phyloP scores from a whole-genome alignment of 768 basidiomycete species.

The Cubamyces lactineus region DNA sequence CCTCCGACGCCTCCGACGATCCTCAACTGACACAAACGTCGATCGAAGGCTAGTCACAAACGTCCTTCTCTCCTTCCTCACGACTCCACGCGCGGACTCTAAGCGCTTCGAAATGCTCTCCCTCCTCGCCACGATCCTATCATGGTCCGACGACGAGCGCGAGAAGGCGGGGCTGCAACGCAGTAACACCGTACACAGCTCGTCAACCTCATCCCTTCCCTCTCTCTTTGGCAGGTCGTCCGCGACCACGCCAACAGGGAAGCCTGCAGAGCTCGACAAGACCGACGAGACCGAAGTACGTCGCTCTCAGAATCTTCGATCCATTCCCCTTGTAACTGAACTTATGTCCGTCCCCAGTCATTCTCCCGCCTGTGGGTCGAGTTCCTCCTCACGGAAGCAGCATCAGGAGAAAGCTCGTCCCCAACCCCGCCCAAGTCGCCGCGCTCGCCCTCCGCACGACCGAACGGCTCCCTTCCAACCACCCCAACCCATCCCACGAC shows the following conservation, averaged over 20 bases:
- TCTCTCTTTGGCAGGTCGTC: constrained; percentile 32
- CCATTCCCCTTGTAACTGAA: not conserved
- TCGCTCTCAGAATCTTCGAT: not conserved
- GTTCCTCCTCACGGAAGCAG: constrained; percentile 92
- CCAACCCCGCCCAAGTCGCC: constrained; percentile 20
- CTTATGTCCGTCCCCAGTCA: constrained; percentile 54
- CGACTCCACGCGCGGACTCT: constrained; percentile 86
- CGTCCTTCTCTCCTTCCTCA: constrained; percentile 86
- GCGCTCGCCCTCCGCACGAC: constrained; percentile 31
- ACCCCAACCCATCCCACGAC: constrained; percentile 30
- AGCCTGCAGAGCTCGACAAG: constrained; percentile 65
- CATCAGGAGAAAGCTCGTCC: constrained; percentile 43
- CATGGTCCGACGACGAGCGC: constrained; percentile 89
- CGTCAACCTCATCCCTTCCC: constrained; percentile 27
- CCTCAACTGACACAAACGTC: constrained; percentile 83
- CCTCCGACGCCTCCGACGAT: constrained; percentile 88
- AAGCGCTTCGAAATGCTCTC: constrained; percentile 98
- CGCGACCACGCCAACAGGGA: constrained; percentile 38
- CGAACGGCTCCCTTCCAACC: constrained; percentile 44
- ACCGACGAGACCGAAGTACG: constrained; percentile 83
- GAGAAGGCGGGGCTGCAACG: constrained; percentile 88
- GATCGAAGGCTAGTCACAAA: constrained; percentile 95
- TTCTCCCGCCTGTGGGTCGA: constrained; percentile 99
- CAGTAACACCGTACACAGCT: constrained; percentile 18
- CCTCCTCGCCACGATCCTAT: constrained; percentile 86